phyloP scores from a whole-genome alignment of 2,329 filamentous ascomycete species.

The Aspergillus tanneri region DNA sequence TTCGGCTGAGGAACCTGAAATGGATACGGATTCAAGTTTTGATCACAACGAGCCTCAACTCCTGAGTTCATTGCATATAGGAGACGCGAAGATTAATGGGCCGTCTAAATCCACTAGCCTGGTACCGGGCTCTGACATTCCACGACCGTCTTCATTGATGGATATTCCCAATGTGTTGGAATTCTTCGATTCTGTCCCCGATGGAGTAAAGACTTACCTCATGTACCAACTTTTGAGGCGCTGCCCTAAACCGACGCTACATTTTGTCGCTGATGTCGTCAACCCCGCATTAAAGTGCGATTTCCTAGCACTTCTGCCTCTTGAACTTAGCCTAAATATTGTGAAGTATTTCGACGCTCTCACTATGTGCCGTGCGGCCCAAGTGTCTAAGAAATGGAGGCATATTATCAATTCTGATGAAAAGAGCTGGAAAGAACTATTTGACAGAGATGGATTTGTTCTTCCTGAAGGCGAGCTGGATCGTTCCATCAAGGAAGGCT shows the following conservation, averaged over 20 bases:
- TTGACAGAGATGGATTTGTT: constrained; percentile 78
- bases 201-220: constrained; percentile 89
- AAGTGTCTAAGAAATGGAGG: constrained; percentile 93
- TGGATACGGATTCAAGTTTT: constrained; percentile 45
- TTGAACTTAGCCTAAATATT: constrained; percentile 84
- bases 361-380: constrained; percentile 84
- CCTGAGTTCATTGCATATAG: constrained; percentile 21
- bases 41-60: constrained; percentile 37
- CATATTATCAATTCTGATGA: constrained; percentile 89
- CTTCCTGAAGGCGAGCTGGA: constrained; percentile 80
- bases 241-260: constrained; percentile 82
- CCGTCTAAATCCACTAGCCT: constrained; percentile 11
- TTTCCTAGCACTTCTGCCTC: constrained; percentile 78
- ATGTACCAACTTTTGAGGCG: constrained; percentile 93
- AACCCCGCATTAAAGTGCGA: constrained; percentile 95
- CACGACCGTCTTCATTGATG: constrained; percentile 53
- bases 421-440: constrained; percentile 89
- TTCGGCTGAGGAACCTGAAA: constrained; percentile 39
- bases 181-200: constrained; percentile 85
- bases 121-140: constrained; percentile 20
- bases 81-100: constrained; percentile 14
- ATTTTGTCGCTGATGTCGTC: constrained; percentile 84
- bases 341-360: constrained; percentile 80
- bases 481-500: constrained; percentile 83
- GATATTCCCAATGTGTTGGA: constrained; percentile 86